Evolutionary conservation across 202 grass and related monocot genomes (phyloP), one percentile per base, ranked within the genome.

Genomic region (Carex sylvatica): DNA sequence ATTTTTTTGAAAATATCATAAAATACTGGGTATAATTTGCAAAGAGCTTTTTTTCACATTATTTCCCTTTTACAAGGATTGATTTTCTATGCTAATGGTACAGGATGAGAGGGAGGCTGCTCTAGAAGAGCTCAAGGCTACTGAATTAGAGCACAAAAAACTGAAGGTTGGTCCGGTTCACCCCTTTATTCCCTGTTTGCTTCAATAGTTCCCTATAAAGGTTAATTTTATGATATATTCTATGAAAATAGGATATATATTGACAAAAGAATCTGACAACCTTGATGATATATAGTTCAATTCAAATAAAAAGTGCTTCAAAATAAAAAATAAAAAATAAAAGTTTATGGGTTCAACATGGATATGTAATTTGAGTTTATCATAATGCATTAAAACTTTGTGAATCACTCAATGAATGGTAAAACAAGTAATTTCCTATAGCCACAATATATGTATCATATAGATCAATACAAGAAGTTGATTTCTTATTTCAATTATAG

Each of bases 51-150:
- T 64, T 80, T 74, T 18, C 10, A 9, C 78, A 47, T 64, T 61
- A 22, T 19, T 80, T 36, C 59, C 35, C 16, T 65, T 80, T 23
- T 40, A 47, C 26, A 49, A 24, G 70, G 19, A 22, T 30, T 73
- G 28, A 76, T 56, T 33, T 76, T 76, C 6, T 35, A 56, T 2
- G 38, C 3, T 65, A 65, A 24, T 76, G 12, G 60, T 84, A 77
- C 71, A 98, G 95, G 95, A 98, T 79, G 92, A 95, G 83, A 93
- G 95, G 74, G 91, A 92, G 74, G 80, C 81, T 78, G 77, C 92
- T 87, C 82, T 95, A 83, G 86, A 89, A 80, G 91, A 88, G 77
- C 83, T 92, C 35, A 90, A 93, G 73, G 73, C 84, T 86, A 80
- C 90, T 87, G 91, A 98, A 71, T 35, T 86, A 73, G 86, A 87